Percentiles rank a stretch among this genome's conserved stretches.
These are phyloP conservation scores for Hypoxylon sp. DNA, from an alignment of 2,329 filamentous ascomycete genomes.

Conservation along the genomic window DNA sequence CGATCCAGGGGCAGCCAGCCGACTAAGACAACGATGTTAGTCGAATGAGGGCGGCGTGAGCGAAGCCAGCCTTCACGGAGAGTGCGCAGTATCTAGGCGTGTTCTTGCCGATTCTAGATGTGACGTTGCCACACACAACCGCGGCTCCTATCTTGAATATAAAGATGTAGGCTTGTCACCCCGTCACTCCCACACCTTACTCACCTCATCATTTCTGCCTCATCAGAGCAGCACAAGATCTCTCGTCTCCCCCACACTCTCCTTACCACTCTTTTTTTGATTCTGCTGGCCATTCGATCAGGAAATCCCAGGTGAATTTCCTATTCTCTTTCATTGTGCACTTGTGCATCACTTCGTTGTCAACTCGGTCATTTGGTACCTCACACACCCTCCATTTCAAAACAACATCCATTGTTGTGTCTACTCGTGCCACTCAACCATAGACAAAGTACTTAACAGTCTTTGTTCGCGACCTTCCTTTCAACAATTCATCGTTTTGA, in stretches of 20 bases:
- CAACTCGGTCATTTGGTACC: slow-evolving; percentile 38
- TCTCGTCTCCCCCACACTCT: slow-evolving; percentile 43
- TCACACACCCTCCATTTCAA: slow-evolving; percentile 29
- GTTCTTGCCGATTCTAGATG: slow-evolving; percentile 28
- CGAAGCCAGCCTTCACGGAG: slow-evolving; percentile 41
- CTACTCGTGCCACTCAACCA: slow-evolving; percentile 15
- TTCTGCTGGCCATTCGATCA: slow-evolving; percentile 42
- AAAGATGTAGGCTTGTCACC: slow-evolving; percentile 37
- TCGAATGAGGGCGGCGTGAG: slow-evolving; percentile 23
- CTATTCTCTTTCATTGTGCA: slow-evolving; percentile 40
- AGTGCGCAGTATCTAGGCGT: slow-evolving; percentile 19
- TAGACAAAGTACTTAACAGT: slow-evolving; percentile 35
- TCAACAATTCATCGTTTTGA: slow-evolving; percentile 18
- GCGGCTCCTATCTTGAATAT: slow-evolving; percentile 30
- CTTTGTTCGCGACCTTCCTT: slow-evolving; percentile 35
- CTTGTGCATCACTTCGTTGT: slow-evolving; percentile 41
- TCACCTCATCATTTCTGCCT: slow-evolving; percentile 29
- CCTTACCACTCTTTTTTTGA: slow-evolving; percentile 40
- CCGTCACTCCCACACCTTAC: slow-evolving; percentile 18
- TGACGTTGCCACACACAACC: slow-evolving; percentile 39
- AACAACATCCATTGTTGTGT: slow-evolving; percentile 30
- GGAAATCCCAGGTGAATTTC: slow-evolving; percentile 48
- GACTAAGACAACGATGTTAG: slow-evolving; percentile 44
- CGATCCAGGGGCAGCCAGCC: slow-evolving; percentile 39
- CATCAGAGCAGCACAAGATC: slow-evolving; percentile 34